These are phyloP conservation scores for Leccinellum rugosiceps DNA, from an alignment of 768 basidiomycete species.

Conservation along the genomic window DNA sequence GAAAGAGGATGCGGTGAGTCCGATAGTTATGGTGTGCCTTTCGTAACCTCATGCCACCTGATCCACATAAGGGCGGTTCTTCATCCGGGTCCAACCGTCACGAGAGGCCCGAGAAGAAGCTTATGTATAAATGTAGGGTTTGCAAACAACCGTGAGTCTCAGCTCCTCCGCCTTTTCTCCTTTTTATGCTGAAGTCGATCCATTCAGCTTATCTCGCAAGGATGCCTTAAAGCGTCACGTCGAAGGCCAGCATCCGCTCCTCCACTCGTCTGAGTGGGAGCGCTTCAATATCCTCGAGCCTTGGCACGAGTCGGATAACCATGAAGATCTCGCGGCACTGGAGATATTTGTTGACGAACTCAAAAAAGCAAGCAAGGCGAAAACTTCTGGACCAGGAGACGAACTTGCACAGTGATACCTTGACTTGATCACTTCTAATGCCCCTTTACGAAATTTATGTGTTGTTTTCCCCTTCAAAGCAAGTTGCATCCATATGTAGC, in stretches of 20 bases:
- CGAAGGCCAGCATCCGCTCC: not conserved
- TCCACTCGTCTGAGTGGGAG: not conserved
- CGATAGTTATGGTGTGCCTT: not conserved
- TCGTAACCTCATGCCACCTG: not conserved
- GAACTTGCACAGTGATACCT: not conserved
- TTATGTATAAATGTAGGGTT: rapidly evolving
- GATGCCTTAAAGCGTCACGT: slow-evolving; percentile 11
- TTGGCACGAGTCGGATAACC: not conserved
- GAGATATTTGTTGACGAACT: not conserved
- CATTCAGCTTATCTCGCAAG: slow-evolving; percentile 3
- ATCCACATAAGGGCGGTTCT: not conserved
- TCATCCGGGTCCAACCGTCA: not conserved
- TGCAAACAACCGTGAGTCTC: not conserved
- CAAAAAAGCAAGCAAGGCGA: not conserved
- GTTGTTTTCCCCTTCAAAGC: not conserved
- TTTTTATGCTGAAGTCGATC: not conserved
- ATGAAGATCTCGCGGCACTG: not conserved
- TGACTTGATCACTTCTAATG: not conserved
- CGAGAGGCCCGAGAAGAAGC: not conserved
- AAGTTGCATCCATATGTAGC: not conserved
- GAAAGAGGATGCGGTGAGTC: not conserved
- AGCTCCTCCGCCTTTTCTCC: too few species aligned
- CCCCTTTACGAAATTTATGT: not conserved
- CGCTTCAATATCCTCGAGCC: not conserved
- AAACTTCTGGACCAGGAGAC: not conserved